phyloP scores from a whole-genome alignment of 352 stramenopile species.

The Globisporangium irregulare region DNA sequence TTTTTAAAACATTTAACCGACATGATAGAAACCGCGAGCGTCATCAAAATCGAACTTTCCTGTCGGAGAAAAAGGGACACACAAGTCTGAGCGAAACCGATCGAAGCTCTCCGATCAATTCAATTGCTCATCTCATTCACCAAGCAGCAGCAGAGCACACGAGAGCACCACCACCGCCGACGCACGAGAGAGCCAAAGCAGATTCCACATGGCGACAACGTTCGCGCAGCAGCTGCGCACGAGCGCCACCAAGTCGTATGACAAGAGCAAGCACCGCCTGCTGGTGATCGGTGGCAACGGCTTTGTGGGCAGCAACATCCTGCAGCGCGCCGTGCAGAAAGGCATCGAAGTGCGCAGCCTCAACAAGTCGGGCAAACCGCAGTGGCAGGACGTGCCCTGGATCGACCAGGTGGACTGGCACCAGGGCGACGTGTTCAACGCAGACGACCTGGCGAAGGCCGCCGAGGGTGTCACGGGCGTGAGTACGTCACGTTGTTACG shows the following conservation, averaged over 20 bases:
- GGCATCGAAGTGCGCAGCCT: slow-evolving; percentile 85
- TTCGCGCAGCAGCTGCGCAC: slow-evolving; percentile 17
- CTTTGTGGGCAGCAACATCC: slow-evolving; percentile 90
- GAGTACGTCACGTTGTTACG: slow-evolving; percentile 36
- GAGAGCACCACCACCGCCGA: not conserved
- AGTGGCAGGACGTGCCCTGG: slow-evolving; percentile 75
- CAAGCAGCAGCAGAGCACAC: not conserved
- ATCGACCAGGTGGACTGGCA: slow-evolving; percentile 88
- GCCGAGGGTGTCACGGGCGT: slow-evolving; percentile 75
- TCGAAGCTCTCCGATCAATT: slow-evolving; percentile 2
- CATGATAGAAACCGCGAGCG: not conserved
- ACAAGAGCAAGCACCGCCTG: slow-evolving; percentile 70
- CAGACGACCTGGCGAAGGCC: slow-evolving; percentile 54
- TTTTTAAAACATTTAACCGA: not conserved
- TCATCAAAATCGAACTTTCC: not conserved
- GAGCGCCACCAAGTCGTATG: slow-evolving; percentile 42
- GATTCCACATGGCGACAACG: not conserved
- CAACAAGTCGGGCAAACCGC: slow-evolving; percentile 77
- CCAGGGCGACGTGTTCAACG: slow-evolving; percentile 82
- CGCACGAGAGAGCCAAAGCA: not conserved
- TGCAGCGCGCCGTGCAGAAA: slow-evolving; percentile 85
- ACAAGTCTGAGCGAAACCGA: not conserved
- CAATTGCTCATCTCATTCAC: not conserved
- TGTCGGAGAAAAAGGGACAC: not conserved
- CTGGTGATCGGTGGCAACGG: slow-evolving; percentile 87